Evolutionary conservation across 768 basidiomycete species (phyloP), one percentile per base, ranked within the genome.

Genomic region (Russula sp.): DNA sequence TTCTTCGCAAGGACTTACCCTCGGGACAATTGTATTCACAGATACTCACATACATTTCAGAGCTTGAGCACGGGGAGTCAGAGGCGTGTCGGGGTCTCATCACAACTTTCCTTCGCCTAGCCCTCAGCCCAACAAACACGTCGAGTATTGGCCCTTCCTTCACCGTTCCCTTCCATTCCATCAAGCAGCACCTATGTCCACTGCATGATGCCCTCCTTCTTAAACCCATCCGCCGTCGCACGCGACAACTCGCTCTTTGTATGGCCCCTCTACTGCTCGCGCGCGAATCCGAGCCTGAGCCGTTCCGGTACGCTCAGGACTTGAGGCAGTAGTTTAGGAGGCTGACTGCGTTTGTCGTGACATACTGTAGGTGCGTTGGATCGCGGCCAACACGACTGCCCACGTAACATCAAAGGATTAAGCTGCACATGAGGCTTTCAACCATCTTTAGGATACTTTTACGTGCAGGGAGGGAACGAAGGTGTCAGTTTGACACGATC

Each of bases 211-310:
- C 77, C 78, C 63, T 83, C 83, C 9, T 70, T 51, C 61, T 69
- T 73, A 68, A 83, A 78, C 5, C 81, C 79, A 66, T 72, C 67
- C 25, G 79, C 82, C 0, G 77, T 70, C 1, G 67, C 53, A 16
- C 73, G 71, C 1, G 77, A 78, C 8, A 75, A 60, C 1, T 35
- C n/a, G 58, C 83, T 82, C 41, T 63, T 22, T 3, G 70, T 59
- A 35, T 76, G 73, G 14, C 79, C 71, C 13, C 64, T 67, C 77
- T 78, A 83, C 60, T 73, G 74, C 16, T 80, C 78, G 32, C 78
- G 75, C 29, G 81, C 74, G 20, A 82, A 69, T 0, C 77, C 77
- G 2, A 78, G 65, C 7, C 77, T 77, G 5, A 67, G 67, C 25
- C 66, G 69, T 35, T 65, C 22, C 18, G 39, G 20, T 25, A 46